phyloP scores from a whole-genome alignment of 305 asterid genomes.

The Fraxinus albicans region DNA sequence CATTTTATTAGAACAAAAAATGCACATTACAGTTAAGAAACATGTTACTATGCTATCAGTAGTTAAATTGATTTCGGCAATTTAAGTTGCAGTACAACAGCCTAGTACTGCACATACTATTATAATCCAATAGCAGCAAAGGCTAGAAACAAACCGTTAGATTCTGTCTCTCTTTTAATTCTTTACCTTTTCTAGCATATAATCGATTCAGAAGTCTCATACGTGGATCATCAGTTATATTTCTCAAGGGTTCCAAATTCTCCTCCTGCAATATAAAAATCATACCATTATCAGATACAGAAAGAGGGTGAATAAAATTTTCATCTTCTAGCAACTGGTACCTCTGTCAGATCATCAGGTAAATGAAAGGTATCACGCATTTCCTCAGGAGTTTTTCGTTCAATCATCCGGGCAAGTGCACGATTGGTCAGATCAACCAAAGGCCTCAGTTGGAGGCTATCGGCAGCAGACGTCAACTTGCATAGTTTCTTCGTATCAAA shows the following conservation, averaged over 20 bases:
- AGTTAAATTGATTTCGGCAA: not conserved
- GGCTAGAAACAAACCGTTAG: conserved; percentile 28
- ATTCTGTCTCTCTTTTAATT: conserved; percentile 37
- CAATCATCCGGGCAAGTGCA: conserved; percentile 50
- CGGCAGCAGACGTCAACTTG: conserved; percentile 57
- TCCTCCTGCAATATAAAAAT: conserved; percentile 38
- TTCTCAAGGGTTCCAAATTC: conserved; percentile 48
- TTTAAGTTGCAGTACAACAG: not conserved
- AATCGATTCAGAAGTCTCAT: conserved; percentile 43
- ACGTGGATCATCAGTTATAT: conserved; percentile 49
- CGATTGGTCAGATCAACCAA: conserved; percentile 52
- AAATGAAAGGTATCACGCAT: conserved; percentile 46
- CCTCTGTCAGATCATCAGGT: conserved; percentile 58
- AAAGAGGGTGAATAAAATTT: not conserved
- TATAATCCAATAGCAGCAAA: not conserved
- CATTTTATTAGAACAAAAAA: not conserved
- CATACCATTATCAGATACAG: conserved; percentile 11
- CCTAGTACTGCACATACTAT: not conserved
- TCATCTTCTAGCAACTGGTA: conserved; percentile 2
- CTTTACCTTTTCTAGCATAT: conserved; percentile 49
- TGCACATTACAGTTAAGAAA: not conserved
- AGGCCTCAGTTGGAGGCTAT: conserved; percentile 46
- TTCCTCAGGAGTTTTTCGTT: conserved; percentile 39
- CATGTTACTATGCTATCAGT: not conserved
- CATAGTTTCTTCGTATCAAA: conserved; percentile 46